Base-by-base conservation (phyloP, 371 early-diverging fungal species). In the Mortierella sp. region DNA sequence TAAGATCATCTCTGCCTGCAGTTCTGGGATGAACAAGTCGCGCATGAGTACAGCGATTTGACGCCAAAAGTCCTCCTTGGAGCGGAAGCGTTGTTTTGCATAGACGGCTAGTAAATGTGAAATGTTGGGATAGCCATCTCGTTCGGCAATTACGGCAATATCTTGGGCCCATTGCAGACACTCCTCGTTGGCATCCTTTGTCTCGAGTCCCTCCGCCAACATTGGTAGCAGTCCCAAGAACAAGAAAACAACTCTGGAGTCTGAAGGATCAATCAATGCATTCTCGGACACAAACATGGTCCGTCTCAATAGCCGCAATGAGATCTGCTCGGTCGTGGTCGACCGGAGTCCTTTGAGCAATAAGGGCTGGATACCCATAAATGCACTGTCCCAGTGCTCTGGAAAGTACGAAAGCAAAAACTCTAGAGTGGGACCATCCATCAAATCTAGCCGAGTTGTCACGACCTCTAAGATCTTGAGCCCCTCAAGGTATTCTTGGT, bases 401-500 rank as follows among this genome's bases (percentile, higher is more conserved):
- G 95, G 96, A 40, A 92, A 90, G 61, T 85, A 89, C n/a, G 80
- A 72, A 45, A 85, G 61, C 28, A 91, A 66, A 19, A 81, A 63
- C 60, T 69, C 76, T 10, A 75, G 75, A n/a, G 75, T 80, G 66
- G 59, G 82, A 47, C 60, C 42, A 58, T 90, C 85, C 45, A 76
- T 68, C 17, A 90, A 26, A 71, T 90, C 85, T 35, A 89, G 47
- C 23, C 92, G 89, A 26, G 84, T 73, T 19, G 94, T 68, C 2
- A 94, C 86, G 31, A 88, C 87, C 47, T 86, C 86, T n/a, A 96
- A 68, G 9, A 94, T 72, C 60, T 84, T 66, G 26, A 93, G 84
- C 1, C 90, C 94, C 66, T 93, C 92, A 26, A 85, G 35, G 72
- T 89, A 95, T 72, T 95, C 95, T 54, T 91, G 92, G 62, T 94